Conservation (phyloP, 2,329 filamentous ascomycete species). For the Penicillium sp. region DNA sequence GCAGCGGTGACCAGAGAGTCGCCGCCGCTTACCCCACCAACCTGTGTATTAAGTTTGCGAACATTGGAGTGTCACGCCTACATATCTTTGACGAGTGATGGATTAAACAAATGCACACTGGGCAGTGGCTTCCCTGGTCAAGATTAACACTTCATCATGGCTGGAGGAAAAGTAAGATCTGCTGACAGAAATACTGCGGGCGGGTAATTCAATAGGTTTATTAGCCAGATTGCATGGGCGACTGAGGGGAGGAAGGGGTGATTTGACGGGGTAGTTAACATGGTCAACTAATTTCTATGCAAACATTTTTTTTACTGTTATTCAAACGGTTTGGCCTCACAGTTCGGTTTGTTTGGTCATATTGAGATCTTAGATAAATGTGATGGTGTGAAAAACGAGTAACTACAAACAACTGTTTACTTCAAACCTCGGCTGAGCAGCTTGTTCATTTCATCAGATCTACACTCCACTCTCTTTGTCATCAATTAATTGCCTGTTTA, state of each 20-base stretch:
- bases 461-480: not conserved
- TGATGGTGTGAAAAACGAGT: not conserved
- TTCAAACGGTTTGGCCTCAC: not conserved
- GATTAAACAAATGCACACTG: not conserved
- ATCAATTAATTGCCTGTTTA: not conserved
- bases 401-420: no score
- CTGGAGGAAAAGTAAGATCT: constrained; percentile 1
- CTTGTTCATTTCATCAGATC: not conserved
- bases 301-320: not conserved
- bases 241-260: not conserved
- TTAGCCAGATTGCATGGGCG: not conserved
- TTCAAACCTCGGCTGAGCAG: constrained; percentile 1
- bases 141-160: not conserved
- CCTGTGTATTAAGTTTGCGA: not conserved
- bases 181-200: not conserved
- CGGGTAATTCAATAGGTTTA: not conserved
- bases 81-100: not conserved
- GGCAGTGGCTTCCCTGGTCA: not conserved
- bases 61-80: not conserved
- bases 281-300: constrained; percentile 1
- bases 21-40: no score
- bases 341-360: not conserved
- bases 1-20: not conserved
- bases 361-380: not conserved
- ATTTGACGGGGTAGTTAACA: not conserved